These are phyloP conservation scores for Aspergillus transmontanensis DNA, from an alignment of 2,329 filamentous ascomycete genomes.

Conservation along the genomic window DNA sequence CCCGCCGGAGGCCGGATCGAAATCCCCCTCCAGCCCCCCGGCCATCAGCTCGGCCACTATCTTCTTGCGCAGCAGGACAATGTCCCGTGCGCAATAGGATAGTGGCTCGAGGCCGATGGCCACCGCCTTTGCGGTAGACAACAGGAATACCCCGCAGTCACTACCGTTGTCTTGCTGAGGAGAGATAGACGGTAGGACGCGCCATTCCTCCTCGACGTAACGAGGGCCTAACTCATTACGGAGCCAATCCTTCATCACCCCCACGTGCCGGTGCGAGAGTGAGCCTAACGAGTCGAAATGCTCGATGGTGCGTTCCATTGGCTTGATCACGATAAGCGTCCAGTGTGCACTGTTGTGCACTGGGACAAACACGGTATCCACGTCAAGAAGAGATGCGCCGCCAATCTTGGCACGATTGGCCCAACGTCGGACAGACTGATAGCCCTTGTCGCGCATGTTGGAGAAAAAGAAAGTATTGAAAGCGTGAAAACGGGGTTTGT, in stretches of 20 bases:
- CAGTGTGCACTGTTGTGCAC: conserved; percentile 51
- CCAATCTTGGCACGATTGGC: conserved; percentile 50
- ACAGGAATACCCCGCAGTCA: conserved; percentile 54
- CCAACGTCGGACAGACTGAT: conserved; percentile 46
- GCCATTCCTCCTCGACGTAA: conserved; percentile 49
- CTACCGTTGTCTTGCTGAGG: conserved; percentile 51
- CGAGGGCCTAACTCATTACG: conserved; percentile 41
- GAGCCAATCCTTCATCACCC: conserved; percentile 45
- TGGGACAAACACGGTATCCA: conserved; percentile 51
- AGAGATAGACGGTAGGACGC: conserved; percentile 39
- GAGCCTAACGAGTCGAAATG: conserved; percentile 51
- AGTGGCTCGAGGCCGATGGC: conserved; percentile 47
- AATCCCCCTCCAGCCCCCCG: conserved; percentile 47
- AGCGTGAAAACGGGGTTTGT: conserved; percentile 44
- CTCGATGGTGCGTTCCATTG: conserved; percentile 46
- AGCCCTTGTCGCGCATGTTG: conserved; percentile 45
- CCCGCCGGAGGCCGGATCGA: conserved; percentile 34
- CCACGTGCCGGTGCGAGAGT: conserved; percentile 34
- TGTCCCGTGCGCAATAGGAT: conserved; percentile 44
- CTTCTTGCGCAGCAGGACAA: conserved; percentile 44
- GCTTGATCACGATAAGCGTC: conserved; percentile 52
- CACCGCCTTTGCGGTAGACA: conserved; percentile 52
- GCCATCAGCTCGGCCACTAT: conserved; percentile 53
- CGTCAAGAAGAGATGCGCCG: conserved; percentile 45
- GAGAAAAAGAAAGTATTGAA: conserved; percentile 51